Base-by-base conservation (phyloP, 257 asterid genomes). In the Plectranthus barbatus region DNA sequence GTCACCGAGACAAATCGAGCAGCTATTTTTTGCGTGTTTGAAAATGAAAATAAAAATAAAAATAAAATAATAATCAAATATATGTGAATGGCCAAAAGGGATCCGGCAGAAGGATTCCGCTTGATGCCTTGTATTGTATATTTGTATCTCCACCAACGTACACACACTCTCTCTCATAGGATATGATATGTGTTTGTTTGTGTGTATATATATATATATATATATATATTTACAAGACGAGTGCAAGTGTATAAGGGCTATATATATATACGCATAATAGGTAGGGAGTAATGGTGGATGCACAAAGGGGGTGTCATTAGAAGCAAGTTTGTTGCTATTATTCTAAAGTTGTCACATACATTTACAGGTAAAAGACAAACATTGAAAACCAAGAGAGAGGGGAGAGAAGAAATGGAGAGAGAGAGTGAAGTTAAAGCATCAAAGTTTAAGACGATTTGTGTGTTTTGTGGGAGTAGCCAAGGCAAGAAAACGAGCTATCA, bases 391-490 rank as follows among this genome's bases (percentile, higher is more conserved):
- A 47, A 47, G 10, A 56, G 1, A 29, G 29, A 54, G 17, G 9
- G 29, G 46, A 34, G 66, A 39, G 31, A 33, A 49, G 41, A 24
- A 65, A 83, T 83, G 88, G 91, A 81, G 79, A 77, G 68, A 56
- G 81, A 72, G 8, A 66, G 65, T 54, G 88, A 76, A 48, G 74
- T 49, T 6, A 73, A 66, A 41, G 66, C 71, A 17, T 91, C 98
- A 20, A 87, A 66, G 69, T 91, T 91, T 83, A 81, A 81, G 84
- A 85, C 81, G 83, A 73, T 91, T 67, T 91, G 97, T 78, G 97
- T 90, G 68, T 90, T 90, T 62, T 90, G 97, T 76, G 97, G 97
- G 44, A 87, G 95, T 50, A 91, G 97, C 77, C 97, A 83, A 65
- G 97, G 97, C 50, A 91, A 84, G 74, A 91, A 85, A 58, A 33